Base-by-base conservation (phyloP, 495 filamentous ascomycete genomes). In the Neurospora sp. region DNA sequence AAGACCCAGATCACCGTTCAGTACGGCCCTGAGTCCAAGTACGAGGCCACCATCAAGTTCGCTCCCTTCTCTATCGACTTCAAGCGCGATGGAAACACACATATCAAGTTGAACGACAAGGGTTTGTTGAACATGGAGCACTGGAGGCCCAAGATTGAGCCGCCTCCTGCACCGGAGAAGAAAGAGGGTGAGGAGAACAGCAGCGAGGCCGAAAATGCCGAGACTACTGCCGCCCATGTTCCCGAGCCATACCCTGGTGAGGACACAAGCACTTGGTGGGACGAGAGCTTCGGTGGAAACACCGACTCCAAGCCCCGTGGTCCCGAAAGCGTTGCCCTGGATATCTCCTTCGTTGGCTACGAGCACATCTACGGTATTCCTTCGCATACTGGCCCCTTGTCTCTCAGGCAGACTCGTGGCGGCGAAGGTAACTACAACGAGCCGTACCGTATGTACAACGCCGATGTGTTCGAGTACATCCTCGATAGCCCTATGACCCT, bases 401-500 rank as follows among this genome's bases (percentile, higher is more conserved):
- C 94, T 0, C 84, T 99, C 74, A 94, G 92, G 81, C 87, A 96
- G 80, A 99, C 96, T 41, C 89, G 94, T 27, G 95, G 95, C 72
- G 94, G 94, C 31, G 86, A 90, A 68, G 93, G 92, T 61, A 91
- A 93, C 76, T 94, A 97, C 80, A 84, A 87, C 22, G 91, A 98
- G 45, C 96, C 96, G n/a, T 99, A 99, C 83, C 89, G 96, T 59
- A 80, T 98, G 76, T 98, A 97, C 83, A 99, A 99, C 78, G 85
- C 92, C 8, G 96, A 99, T 80, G 95, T 99, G 20, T 98, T 99
- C 76, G 96, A 99, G 82, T 98, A 99, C 80, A 91, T 96, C 75
- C 89, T 96, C 76, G 91, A 98, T 81, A 98, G 93, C 81, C 94
- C 96, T 3, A 99, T 98, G 96, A 98, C 96, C n/a, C 84, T 98